phyloP scores from a whole-genome alignment of 2,329 filamentous ascomycete species.

The Cladosporium sp. region DNA sequence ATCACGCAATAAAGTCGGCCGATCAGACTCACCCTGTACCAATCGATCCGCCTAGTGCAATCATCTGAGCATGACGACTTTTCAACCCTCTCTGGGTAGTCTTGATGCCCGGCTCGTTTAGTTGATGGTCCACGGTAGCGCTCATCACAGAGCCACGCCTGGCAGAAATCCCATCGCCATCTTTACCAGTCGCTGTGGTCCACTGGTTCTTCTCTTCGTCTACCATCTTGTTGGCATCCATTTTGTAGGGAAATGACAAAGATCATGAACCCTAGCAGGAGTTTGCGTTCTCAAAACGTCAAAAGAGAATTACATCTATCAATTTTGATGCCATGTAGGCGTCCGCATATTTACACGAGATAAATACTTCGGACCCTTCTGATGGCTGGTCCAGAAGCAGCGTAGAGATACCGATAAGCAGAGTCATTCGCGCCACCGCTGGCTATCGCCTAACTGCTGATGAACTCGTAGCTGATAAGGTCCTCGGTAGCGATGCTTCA shows the following conservation, averaged over 20 bases:
- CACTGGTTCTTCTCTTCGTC: neutral
- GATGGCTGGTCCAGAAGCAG: too few relatives aligned
- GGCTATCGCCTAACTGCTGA: too few relatives aligned
- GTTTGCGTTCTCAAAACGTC: too few relatives aligned
- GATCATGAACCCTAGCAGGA: too few relatives aligned
- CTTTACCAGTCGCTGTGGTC: neutral
- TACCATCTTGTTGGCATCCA: neutral
- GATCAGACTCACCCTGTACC: slow-evolving; percentile 3
- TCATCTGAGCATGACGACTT: slow-evolving; percentile 33
- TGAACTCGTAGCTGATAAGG: too few relatives aligned
- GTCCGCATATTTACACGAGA: too few relatives aligned
- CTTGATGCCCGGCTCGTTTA: slow-evolving; percentile 23
- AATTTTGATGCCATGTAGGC: too few relatives aligned
- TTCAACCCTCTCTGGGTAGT: slow-evolving; percentile 36
- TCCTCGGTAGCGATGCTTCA: neutral
- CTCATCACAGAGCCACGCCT: neutral
- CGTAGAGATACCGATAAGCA: too few relatives aligned
- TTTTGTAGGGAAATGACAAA: too few relatives aligned
- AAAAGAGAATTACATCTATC: too few relatives aligned
- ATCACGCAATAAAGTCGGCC: neutral
- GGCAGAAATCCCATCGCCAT: neutral
- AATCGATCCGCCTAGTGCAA: slow-evolving; percentile 29
- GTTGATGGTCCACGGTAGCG: neutral
- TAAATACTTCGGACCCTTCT: too few relatives aligned
- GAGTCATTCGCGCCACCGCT: too few relatives aligned